Conservation (phyloP, 768 basidiomycete genomes). For the Termitomyces sp. region DNA sequence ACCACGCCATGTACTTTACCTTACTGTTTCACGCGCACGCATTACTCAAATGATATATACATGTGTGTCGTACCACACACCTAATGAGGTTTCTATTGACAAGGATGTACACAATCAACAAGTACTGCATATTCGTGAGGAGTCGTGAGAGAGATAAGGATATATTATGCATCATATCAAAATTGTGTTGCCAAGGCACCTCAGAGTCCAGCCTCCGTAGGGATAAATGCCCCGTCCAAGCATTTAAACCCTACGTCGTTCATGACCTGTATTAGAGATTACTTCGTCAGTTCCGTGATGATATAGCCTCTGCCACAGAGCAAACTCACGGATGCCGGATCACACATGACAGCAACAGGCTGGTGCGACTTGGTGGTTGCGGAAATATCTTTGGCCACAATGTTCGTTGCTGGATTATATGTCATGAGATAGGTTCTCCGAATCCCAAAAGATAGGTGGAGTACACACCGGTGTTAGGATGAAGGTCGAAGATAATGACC, state of each 20-base stretch:
- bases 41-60: conserved; percentile 10
- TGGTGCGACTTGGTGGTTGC: conserved; percentile 44
- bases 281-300: neutral
- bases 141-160: neutral
- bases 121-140: too few relatives aligned
- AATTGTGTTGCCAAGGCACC: too few relatives aligned
- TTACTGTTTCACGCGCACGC: conserved; percentile 13
- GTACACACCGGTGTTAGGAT: conserved; percentile 49
- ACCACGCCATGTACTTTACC: conserved; percentile 15
- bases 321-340: conserved; percentile 43
- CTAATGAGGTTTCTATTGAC: neutral
- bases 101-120: neutral
- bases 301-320: neutral
- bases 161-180: neutral
- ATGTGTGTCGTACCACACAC: neutral
- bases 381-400: conserved; percentile 48
- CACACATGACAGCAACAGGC: conserved; percentile 53
- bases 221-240: conserved; percentile 44
- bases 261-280: conserved; percentile 29
- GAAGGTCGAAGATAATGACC: conserved; percentile 57
- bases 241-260: conserved; percentile 52
- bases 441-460: neutral
- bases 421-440: neutral
- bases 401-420: conserved; percentile 39
- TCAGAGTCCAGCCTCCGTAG: conserved; percentile 31